A percentile compares a stretch with the other conserved stretches of the same genome.
phyloP scores from a whole-genome alignment of 305 asterid genomes.

The Rubia peregrina region DNA sequence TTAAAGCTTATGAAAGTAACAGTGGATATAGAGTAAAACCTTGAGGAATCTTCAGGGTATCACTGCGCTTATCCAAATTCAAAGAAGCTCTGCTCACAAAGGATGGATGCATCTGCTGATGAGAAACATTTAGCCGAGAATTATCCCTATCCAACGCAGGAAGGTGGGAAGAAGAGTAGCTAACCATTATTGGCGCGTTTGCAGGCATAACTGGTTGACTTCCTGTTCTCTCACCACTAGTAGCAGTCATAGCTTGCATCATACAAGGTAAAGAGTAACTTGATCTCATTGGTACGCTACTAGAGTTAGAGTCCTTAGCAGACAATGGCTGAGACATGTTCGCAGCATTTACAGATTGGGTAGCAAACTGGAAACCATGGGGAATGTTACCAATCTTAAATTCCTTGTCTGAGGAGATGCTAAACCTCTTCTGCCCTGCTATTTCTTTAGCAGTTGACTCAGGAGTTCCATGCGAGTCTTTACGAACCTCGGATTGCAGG shows the following conservation, averaged over 20 bases:
- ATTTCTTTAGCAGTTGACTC: constrained; percentile 51
- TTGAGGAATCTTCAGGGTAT: constrained; percentile 52
- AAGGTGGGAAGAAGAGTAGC: constrained; percentile 59
- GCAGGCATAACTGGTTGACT: constrained; percentile 45
- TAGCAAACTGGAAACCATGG: constrained; percentile 41
- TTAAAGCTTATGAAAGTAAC: not conserved
- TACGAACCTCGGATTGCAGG: constrained; percentile 37
- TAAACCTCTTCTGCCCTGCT: constrained; percentile 57
- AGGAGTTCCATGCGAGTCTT: constrained; percentile 46
- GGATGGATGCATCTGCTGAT: constrained; percentile 48
- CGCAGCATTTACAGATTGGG: constrained; percentile 41
- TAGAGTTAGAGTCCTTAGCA: constrained; percentile 39
- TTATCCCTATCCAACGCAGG: constrained; percentile 65
- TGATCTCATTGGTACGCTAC: constrained; percentile 33
- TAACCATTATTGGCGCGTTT: constrained; percentile 68
- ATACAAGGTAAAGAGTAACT: constrained; percentile 46
- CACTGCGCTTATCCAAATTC: constrained; percentile 44
- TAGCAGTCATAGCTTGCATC: constrained; percentile 49
- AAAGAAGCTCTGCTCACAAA: constrained; percentile 42
- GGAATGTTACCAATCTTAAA: constrained; percentile 39
- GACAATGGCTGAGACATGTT: constrained; percentile 55
- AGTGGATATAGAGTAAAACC: constrained; percentile 35
- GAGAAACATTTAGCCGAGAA: constrained; percentile 45
- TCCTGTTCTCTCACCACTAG: constrained; percentile 46
- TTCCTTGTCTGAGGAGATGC: constrained; percentile 71